Conservation (phyloP, 2,329 filamentous ascomycete species). For the Pseudocercospora vitis region DNA sequence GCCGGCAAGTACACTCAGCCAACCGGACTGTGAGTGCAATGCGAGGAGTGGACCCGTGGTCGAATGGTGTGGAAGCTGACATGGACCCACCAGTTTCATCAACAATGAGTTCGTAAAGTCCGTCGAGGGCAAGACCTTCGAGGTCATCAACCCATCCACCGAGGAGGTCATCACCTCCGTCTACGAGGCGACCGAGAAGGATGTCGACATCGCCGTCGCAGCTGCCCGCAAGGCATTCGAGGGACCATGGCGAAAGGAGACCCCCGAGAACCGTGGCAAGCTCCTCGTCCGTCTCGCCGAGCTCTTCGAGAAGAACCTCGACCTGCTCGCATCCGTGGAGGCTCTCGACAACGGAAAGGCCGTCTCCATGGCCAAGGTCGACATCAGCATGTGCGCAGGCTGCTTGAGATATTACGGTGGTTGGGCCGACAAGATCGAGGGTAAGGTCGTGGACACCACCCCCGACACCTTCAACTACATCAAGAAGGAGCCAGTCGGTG, state of each 20-base stretch:
- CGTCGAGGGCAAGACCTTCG: constrained; percentile 85
- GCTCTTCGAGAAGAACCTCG: constrained; percentile 73
- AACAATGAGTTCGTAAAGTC: constrained; percentile 87
- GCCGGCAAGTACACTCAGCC: constrained; percentile 60
- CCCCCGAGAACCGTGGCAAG: constrained; percentile 69
- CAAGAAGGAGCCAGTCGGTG: constrained; percentile 66
- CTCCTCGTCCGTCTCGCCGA: constrained; percentile 75
- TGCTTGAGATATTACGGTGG: constrained; percentile 84
- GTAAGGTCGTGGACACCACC: constrained; percentile 79
- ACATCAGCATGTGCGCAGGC: constrained; percentile 66
- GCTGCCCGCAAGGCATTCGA: constrained; percentile 86
- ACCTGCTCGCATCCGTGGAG: constrained; percentile 78
- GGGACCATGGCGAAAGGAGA: constrained; percentile 64
- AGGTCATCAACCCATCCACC: constrained; percentile 83
- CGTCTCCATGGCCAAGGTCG: constrained; percentile 71
- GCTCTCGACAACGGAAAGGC: constrained; percentile 87
- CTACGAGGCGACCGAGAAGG: constrained; percentile 83
- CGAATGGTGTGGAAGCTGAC: constrained; percentile 2
- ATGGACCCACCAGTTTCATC: constrained; percentile 67
- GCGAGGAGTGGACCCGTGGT: neutral
- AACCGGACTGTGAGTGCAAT: constrained; percentile 52
- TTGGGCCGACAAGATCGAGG: constrained; percentile 88
- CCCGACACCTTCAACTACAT: constrained; percentile 83
- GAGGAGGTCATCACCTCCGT: constrained; percentile 84
- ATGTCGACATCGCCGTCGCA: constrained; percentile 74